Evolutionary conservation across 148 eudicot species (phyloP).

Genomic region (Cornus kousa): DNA sequence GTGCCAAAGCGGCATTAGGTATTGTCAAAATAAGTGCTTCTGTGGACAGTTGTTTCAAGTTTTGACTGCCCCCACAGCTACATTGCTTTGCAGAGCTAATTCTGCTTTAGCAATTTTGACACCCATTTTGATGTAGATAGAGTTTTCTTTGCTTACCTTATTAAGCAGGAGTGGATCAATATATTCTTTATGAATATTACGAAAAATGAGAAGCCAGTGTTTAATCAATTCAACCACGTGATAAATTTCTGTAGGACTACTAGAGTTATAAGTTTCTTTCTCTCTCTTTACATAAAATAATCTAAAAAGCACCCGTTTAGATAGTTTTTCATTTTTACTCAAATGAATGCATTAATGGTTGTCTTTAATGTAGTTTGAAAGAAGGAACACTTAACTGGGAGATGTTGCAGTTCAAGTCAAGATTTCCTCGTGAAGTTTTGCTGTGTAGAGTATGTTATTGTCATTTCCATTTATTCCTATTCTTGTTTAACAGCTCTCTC

Average conservation of each 20-base stretch:
- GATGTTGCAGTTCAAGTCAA: constrained; percentile 88
- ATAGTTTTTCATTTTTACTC: neutral
- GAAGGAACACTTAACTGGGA: constrained; percentile 97
- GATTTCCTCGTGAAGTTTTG: constrained; percentile 94
- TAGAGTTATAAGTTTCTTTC: neutral
- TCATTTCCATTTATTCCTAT: neutral
- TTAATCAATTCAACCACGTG: neutral
- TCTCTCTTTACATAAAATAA: neutral
- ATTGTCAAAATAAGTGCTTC: too few species aligned
- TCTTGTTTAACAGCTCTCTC: neutral
- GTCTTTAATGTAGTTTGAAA: constrained; percentile 57
- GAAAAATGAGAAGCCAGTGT: neutral
- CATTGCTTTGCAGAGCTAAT: too few species aligned
- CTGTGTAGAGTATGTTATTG: constrained; percentile 77
- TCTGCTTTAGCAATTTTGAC: too few species aligned
- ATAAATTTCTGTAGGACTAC: neutral
- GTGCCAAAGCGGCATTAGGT: too few species aligned
- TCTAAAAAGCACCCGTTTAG: neutral
- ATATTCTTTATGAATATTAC: neutral
- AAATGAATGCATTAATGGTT: neutral
- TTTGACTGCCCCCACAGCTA: too few species aligned
- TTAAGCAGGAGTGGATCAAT: neutral
- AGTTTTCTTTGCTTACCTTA: neutral
- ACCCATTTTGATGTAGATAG: neutral
- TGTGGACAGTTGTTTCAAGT: too few species aligned